Base-by-base conservation (phyloP, 2,329 filamentous ascomycete species). In the Aspergillus texensis region DNA sequence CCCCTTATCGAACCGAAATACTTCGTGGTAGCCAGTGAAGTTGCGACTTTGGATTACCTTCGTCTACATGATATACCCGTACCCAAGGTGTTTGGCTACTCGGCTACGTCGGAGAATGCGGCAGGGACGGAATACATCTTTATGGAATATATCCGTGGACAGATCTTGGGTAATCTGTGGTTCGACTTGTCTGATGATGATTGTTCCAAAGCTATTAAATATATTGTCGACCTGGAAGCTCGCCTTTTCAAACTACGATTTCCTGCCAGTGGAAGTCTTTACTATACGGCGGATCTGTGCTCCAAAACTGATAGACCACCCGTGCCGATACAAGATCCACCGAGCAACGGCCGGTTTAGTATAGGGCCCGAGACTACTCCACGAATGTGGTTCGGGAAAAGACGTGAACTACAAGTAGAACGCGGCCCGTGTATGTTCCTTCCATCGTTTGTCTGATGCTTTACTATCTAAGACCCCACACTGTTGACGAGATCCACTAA, bases 91-190 rank as follows among this genome's bases (percentile, higher is more conserved):
- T 74, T 74, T 58, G 67, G 69, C 24, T 80, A 78, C 62, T 78
- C 75, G 3, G 53, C 75, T 30, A 72, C 65, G 11, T 53, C 64
- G 3, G 68, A 76, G 10, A 81, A 81, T 60, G 21, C 73, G 60
- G 77, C 76, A 48, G 77, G 78, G 0, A 75, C 75, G 11, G 77
- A 80, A 69, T 81, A 77, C 34, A 72, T 81, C 8, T 72, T 80
- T 30, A 76, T 81, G 72, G 79, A 79, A 52, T 65, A 70, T 32
- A 54, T 75, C 6, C 65, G 58, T 11, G 78, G 79, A 24, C 65
- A 36, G 10, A 68, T 71, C 19, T 57, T 79, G 19, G 72, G 72
- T 10, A 72, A 77, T 46, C 54, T 71, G 5, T 80, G 75, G 78
- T 75, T 68, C 61, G 57, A 58, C n/a, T 61, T 72, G 50, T 39